Evolutionary conservation across 2,329 filamentous ascomycete genomes (phyloP).

Genomic region (Penicillium sp.): DNA sequence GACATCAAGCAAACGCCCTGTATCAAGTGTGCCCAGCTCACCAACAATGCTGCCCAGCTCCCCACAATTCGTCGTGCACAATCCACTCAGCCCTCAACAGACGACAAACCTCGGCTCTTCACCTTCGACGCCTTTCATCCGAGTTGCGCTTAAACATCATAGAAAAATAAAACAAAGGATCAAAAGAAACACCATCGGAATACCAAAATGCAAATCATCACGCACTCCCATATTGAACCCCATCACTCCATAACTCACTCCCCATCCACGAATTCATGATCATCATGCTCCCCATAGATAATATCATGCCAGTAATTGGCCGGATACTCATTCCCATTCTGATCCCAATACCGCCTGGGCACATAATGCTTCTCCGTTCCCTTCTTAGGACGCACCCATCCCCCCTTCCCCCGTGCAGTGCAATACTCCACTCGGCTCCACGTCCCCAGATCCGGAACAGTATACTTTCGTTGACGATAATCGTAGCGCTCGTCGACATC

Average conservation of each 20-base stretch:
- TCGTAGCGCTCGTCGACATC: conserved; percentile 28
- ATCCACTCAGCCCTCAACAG: conserved; percentile 12
- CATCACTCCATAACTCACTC: not conserved
- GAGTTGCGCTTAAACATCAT: conserved; percentile 25
- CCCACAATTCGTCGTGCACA: conserved; percentile 38
- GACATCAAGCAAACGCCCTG: conserved; percentile 42
- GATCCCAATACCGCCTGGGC: conserved; percentile 29
- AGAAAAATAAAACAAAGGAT: not conserved
- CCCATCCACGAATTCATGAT: not conserved
- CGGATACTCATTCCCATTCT: conserved; percentile 20
- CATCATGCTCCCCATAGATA: conserved; percentile 21
- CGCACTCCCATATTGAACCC: not conserved
- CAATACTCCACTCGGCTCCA: conserved; percentile 36
- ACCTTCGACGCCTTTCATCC: conserved; percentile 39
- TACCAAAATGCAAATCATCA: not conserved
- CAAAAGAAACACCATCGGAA: not conserved
- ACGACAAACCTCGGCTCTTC: conserved; percentile 12
- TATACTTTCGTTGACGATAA: conserved; percentile 34
- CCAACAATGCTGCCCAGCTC: conserved; percentile 40
- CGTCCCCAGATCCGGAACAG: conserved; percentile 25
- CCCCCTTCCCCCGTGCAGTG: conserved; percentile 9
- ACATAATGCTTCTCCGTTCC: conserved; percentile 22
- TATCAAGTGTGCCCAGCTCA: conserved; percentile 38
- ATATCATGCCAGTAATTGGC: conserved; percentile 25
- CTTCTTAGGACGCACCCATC: conserved; percentile 1